Percentiles rank a stretch among this genome's conserved stretches.
phyloP scores from a whole-genome alignment of 345 rosid species.

The Cochlearia excelsa region DNA sequence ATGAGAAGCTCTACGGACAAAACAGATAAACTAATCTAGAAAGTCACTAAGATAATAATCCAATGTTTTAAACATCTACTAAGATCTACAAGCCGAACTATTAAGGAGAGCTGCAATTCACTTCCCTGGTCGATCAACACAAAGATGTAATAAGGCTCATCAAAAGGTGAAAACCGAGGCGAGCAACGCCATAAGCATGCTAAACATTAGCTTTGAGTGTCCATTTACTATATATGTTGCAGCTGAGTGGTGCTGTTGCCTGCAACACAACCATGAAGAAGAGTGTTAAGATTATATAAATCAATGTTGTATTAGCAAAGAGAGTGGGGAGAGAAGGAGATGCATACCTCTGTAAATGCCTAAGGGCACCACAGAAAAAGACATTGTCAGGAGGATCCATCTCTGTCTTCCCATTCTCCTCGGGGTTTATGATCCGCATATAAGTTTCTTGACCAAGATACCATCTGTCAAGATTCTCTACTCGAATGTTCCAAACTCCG shows the following conservation, averaged over 20 bases:
- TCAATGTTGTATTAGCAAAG: not conserved
- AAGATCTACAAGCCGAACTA: slow-evolving; percentile 8
- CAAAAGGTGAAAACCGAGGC: slow-evolving; percentile 25
- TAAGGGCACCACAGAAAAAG: slow-evolving; percentile 76
- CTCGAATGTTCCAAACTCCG: slow-evolving; percentile 88
- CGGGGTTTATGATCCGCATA: slow-evolving; percentile 73
- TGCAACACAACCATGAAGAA: slow-evolving; percentile 33
- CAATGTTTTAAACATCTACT: slow-evolving; percentile 13
- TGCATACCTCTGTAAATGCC: slow-evolving; percentile 2
- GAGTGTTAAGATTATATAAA: not conserved
- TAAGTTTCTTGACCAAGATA: slow-evolving; percentile 93
- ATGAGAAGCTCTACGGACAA: not conserved
- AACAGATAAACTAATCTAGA: not conserved
- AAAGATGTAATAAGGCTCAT: slow-evolving; percentile 19
- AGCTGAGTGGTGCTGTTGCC: slow-evolving; percentile 40
- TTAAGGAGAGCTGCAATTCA: slow-evolving; percentile 4
- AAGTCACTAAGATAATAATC: not conserved
- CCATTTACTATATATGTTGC: slow-evolving; percentile 38
- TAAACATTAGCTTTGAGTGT: slow-evolving; percentile 33
- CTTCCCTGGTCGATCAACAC: slow-evolving; percentile 6
- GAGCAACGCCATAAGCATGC: slow-evolving; percentile 34
- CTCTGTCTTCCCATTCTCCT: slow-evolving; percentile 81
- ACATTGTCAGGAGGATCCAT: slow-evolving; percentile 66
- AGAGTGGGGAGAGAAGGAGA: slow-evolving; percentile 5
- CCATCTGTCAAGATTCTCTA: slow-evolving; percentile 90